These are phyloP conservation scores for Scleromitrula shiraiana DNA, from an alignment of 2,329 filamentous ascomycete species.

Conservation along the genomic window DNA sequence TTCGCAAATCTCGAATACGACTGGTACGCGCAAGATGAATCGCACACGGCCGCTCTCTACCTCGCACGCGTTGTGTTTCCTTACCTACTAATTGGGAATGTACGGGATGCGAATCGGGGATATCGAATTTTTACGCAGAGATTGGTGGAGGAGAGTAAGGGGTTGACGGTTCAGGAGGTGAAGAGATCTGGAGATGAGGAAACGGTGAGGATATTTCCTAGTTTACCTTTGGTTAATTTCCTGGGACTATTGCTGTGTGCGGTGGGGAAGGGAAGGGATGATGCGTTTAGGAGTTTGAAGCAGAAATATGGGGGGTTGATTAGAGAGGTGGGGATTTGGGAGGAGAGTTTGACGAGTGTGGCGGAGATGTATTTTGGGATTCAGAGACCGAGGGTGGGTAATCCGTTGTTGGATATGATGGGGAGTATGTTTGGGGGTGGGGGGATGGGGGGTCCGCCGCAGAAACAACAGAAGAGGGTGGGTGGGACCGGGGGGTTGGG, in stretches of 20 bases:
- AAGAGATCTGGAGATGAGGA: constrained; percentile 69
- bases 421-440: constrained; percentile 84
- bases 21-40: constrained; percentile 87
- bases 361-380: constrained; percentile 97
- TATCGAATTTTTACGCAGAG: constrained; percentile 60
- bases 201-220: constrained; percentile 76
- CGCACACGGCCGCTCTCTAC: constrained; percentile 81
- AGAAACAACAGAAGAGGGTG: constrained; percentile 31
- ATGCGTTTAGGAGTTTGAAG: constrained; percentile 74
- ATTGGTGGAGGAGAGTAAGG: constrained; percentile 47
- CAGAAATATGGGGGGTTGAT: constrained; percentile 75
- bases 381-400: constrained; percentile 77
- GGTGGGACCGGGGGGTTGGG: constrained; percentile 37
- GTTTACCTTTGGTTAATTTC: constrained; percentile 92
- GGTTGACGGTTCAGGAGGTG: constrained; percentile 71
- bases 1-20: constrained; percentile 80
- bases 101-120: constrained; percentile 74
- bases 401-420: constrained; percentile 97
- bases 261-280: constrained; percentile 66
- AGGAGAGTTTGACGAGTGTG: constrained; percentile 74
- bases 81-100: constrained; percentile 83
- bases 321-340: constrained; percentile 72
- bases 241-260: constrained; percentile 76
- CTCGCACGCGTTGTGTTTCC: constrained; percentile 81
- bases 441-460: constrained; percentile 39